Conservation (phyloP, 306 rosid species). For the Oemleria cerasiformis region DNA sequence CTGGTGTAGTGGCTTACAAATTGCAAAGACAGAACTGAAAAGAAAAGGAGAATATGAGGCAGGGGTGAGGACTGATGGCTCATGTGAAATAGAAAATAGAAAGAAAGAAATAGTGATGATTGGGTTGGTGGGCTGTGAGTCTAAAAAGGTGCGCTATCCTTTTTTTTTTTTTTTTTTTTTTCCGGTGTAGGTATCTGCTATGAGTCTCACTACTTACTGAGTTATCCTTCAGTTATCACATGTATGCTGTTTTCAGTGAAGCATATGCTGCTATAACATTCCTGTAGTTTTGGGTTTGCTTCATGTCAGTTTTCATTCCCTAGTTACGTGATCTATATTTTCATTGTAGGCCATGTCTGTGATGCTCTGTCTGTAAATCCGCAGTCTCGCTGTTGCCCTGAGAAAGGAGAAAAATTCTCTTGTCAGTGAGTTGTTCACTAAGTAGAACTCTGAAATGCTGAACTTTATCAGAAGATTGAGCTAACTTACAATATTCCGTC, state of each 20-base stretch:
- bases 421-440: conserved; percentile 83
- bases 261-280: background rate
- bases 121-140: too few species aligned
- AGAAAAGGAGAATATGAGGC: too few species aligned
- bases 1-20: background rate
- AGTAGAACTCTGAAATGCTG: conserved; percentile 21
- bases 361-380: conserved; percentile 54
- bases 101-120: too few species aligned
- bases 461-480: conserved; percentile 9
- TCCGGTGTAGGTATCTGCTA: too few species aligned
- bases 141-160: too few species aligned
- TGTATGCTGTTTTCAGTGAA: too few species aligned
- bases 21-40: too few species aligned
- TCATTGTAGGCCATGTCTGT: conserved; percentile 70
- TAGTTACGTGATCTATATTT: conserved; percentile 3
- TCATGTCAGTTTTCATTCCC: conserved; percentile 4
- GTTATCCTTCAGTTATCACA: too few species aligned
- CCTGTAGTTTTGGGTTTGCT: background rate
- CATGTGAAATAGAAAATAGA: too few species aligned
- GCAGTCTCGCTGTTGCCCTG: conserved; percentile 71
- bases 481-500: conserved; percentile 6
- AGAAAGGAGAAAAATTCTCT: conserved; percentile 68
- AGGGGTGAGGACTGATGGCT: too few species aligned
- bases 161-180: too few species aligned
- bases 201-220: too few species aligned